phyloP scores from a whole-genome alignment of 1,284 basidiomycete species.

The Moniliophthora roreri region DNA sequence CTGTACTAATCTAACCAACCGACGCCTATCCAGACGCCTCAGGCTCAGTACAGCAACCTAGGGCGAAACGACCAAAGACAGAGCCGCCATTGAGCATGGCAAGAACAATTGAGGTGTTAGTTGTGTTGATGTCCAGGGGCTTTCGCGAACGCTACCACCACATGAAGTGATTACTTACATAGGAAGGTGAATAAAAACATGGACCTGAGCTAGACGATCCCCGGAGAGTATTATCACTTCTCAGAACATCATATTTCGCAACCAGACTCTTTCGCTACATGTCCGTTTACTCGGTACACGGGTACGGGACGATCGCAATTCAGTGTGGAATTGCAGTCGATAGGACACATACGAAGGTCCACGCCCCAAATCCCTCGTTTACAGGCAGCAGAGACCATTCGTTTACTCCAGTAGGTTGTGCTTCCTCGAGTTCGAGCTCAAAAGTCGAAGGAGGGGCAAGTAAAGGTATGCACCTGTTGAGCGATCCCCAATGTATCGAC shows the following conservation, averaged over 20 bases:
- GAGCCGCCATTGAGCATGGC: conserved; percentile 29
- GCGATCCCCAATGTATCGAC: too few relatives aligned
- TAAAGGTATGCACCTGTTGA: too few relatives aligned
- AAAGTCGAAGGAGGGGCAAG: too few relatives aligned
- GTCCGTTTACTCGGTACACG: conserved; percentile 19
- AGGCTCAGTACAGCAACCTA: too few relatives aligned
- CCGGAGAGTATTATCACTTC: conserved; percentile 35
- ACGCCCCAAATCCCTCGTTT: conserved; percentile 30
- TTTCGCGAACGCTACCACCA: conserved; percentile 28
- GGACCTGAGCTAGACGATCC: conserved; percentile 30
- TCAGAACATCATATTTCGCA: conserved; percentile 27
- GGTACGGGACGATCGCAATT: conserved; percentile 19
- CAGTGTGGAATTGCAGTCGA: conserved; percentile 27
- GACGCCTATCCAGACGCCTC: too few relatives aligned
- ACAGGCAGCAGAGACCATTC: conserved; percentile 26
- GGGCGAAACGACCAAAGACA: conserved; percentile 29
- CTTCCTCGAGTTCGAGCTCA: too few relatives aligned
- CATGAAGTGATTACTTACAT: conserved; percentile 24
- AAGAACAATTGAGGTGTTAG: conserved; percentile 26
- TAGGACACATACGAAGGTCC: conserved; percentile 28
- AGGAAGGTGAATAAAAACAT: neutral
- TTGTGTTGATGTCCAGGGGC: conserved; percentile 25
- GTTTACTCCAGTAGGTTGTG: conserved; percentile 6
- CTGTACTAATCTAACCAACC: too few relatives aligned
- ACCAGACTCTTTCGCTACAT: conserved; percentile 26